A percentile compares a stretch with the other conserved stretches of the same genome.
phyloP scores from a whole-genome alignment of 495 filamentous ascomycete genomes.

The Penicillium roqueforti region DNA sequence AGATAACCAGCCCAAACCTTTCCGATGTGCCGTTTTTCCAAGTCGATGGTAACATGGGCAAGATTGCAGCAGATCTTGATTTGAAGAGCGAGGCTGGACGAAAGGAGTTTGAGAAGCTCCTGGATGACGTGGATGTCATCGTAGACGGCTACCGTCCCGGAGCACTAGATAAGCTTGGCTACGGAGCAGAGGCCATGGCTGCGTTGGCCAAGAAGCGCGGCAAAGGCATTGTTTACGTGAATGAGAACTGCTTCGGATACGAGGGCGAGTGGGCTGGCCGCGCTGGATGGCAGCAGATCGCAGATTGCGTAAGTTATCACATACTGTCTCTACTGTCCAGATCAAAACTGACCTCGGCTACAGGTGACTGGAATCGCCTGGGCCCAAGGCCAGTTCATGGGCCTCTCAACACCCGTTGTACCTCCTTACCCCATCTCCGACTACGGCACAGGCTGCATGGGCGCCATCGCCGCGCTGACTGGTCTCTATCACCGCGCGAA shows the following conservation, averaged over 20 bases:
- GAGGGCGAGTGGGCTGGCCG: slow-evolving; percentile 47
- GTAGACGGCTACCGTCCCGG: slow-evolving; percentile 69
- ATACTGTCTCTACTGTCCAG: neutral
- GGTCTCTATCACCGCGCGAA: slow-evolving; percentile 60
- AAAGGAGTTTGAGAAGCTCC: slow-evolving; percentile 52
- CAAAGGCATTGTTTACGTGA: slow-evolving; percentile 64
- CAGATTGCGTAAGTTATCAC: slow-evolving; percentile 40
- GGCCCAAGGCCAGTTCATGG: slow-evolving; percentile 72
- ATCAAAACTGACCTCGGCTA: slow-evolving; percentile 27
- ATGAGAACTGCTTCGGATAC: slow-evolving; percentile 70
- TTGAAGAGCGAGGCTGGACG: slow-evolving; percentile 52
- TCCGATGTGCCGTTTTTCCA: slow-evolving; percentile 78
- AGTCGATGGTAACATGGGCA: slow-evolving; percentile 73
- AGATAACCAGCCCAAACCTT: slow-evolving; percentile 63
- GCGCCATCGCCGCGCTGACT: slow-evolving; percentile 58
- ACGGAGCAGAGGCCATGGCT: slow-evolving; percentile 50
- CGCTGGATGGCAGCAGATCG: slow-evolving; percentile 55
- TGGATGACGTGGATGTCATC: slow-evolving; percentile 55
- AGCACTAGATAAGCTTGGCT: slow-evolving; percentile 61
- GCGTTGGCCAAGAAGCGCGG: slow-evolving; percentile 49
- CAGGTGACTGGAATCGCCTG: slow-evolving; percentile 64
- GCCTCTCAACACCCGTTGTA: slow-evolving; percentile 62
- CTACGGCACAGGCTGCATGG: slow-evolving; percentile 70
- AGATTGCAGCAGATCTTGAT: slow-evolving; percentile 55
- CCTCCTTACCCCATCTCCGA: slow-evolving; percentile 80